A percentile compares a stretch with the other conserved stretches of the same genome.
These are phyloP conservation scores for Trichoderma cornu-damae DNA, from an alignment of 2,329 filamentous ascomycete species.

Conservation along the genomic window DNA sequence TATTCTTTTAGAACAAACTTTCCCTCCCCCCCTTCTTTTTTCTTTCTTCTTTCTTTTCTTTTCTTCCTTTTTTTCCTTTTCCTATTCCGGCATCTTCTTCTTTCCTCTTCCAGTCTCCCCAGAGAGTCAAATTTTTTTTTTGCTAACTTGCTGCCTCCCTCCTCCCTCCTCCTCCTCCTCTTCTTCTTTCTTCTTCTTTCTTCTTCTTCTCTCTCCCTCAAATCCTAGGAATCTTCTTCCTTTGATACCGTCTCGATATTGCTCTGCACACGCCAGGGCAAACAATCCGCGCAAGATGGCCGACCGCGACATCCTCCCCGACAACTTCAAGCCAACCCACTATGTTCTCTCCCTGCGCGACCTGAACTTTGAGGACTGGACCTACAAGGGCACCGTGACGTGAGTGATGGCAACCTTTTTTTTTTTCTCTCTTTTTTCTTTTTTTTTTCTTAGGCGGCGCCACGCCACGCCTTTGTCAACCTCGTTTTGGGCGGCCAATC, in stretches of 20 bases:
- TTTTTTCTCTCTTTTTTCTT: too few relatives aligned
- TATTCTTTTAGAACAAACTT: too few relatives aligned
- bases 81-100: background rate
- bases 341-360: constrained; percentile 79
- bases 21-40: background rate
- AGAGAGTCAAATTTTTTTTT: background rate
- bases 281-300: constrained; percentile 41
- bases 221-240: constrained; percentile 24
- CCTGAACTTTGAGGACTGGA: constrained; percentile 68
- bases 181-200: constrained; percentile 1
- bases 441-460: too few relatives aligned
- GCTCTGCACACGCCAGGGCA: constrained; percentile 36
- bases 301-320: constrained; percentile 59
- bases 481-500: too few relatives aligned
- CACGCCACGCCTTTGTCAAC: too few relatives aligned
- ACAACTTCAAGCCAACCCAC: constrained; percentile 71
- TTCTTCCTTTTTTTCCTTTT: background rate
- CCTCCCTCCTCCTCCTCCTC: constrained; percentile 2
- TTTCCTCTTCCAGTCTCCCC: too few relatives aligned
- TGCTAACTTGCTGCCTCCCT: background rate
- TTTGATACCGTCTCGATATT: constrained; percentile 30
- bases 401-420: too few relatives aligned
- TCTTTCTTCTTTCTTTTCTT: background rate
- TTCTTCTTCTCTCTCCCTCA: constrained; percentile 3
- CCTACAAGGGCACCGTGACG: constrained; percentile 75